These are phyloP conservation scores for Lasiosphaeriaceae sp. DNA, from an alignment of 495 filamentous ascomycete species.

Conservation along the genomic window DNA sequence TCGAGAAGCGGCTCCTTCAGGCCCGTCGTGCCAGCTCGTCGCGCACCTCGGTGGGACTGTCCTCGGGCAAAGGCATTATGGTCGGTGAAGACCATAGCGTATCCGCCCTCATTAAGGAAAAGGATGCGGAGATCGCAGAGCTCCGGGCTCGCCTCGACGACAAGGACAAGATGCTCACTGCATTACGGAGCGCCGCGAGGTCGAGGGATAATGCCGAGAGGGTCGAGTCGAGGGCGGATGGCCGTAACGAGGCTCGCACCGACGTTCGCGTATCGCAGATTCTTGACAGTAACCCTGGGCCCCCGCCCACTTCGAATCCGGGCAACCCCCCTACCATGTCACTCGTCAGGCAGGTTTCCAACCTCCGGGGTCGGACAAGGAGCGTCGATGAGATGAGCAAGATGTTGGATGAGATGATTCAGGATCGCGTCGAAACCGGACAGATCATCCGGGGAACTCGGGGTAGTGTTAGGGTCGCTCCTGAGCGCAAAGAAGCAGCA, in stretches of 20 bases:
- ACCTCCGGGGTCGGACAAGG: slow-evolving; percentile 53
- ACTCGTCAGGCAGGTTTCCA: slow-evolving; percentile 31
- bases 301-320: slow-evolving; percentile 31
- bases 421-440: slow-evolving; percentile 72
- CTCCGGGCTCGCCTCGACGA: slow-evolving; percentile 87
- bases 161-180: slow-evolving; percentile 90
- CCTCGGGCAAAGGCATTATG: slow-evolving; percentile 53
- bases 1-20: slow-evolving; percentile 89
- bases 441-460: slow-evolving; percentile 56
- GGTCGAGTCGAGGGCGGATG: slow-evolving; percentile 41
- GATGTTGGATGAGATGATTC: slow-evolving; percentile 93
- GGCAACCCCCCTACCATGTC: slow-evolving; percentile 36
- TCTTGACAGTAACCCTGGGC: slow-evolving; percentile 35
- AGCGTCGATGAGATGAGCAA: slow-evolving; percentile 84
- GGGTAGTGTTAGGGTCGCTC: slow-evolving; percentile 50
- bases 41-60: slow-evolving; percentile 69
- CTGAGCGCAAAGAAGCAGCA: slow-evolving; percentile 20
- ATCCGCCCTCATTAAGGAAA: slow-evolving; percentile 70
- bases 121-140: slow-evolving; percentile 90
- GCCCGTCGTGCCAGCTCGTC: slow-evolving; percentile 88
- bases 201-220: slow-evolving; percentile 79
- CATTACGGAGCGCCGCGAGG: slow-evolving; percentile 78
- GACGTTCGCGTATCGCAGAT: slow-evolving; percentile 45
- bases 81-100: slow-evolving; percentile 66
- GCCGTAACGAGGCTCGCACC: slow-evolving; percentile 1